phyloP scores from a whole-genome alignment of 495 filamentous ascomycete genomes.

The Neurospora sublineolata region DNA sequence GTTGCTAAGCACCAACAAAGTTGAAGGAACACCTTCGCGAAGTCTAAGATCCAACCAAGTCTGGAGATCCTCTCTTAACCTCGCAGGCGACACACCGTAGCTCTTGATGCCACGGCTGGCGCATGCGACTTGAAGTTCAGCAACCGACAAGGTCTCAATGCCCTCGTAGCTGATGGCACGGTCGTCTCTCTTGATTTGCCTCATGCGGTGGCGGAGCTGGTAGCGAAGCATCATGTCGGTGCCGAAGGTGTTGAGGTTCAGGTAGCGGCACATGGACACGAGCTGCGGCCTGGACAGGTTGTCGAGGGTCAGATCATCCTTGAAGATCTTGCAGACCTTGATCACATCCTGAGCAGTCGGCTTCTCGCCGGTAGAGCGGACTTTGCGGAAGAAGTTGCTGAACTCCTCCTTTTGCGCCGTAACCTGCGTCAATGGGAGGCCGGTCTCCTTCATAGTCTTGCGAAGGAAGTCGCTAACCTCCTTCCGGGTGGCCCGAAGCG shows the following conservation, averaged over 20 bases:
- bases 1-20: constrained; percentile 89
- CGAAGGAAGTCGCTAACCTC: constrained; percentile 89
- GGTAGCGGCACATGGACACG: constrained; percentile 95
- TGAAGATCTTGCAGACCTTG: constrained; percentile 99
- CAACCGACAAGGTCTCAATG: constrained; percentile 81
- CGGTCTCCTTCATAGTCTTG: constrained; percentile 83
- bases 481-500: constrained; percentile 74
- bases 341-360: constrained; percentile 87
- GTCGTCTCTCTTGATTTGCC: constrained; percentile 97
- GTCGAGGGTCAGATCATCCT: constrained; percentile 94
- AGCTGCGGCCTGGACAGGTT: constrained; percentile 92
- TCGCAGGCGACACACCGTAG: constrained; percentile 75
- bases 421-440: constrained; percentile 72
- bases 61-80: constrained; percentile 81
- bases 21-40: constrained; percentile 86
- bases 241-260: constrained; percentile 94
- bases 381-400: constrained; percentile 94
- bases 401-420: constrained; percentile 92
- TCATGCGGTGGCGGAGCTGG: constrained; percentile 93
- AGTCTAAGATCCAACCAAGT: constrained; percentile 92
- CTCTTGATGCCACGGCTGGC: constrained; percentile 87
- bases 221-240: constrained; percentile 97
- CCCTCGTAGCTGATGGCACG: constrained; percentile 91
- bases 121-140: constrained; percentile 84
- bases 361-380: constrained; percentile 79